These are phyloP conservation scores for Pseudogymnoascus sp. DNA, from an alignment of 2,329 filamentous ascomycete genomes.

Conservation along the genomic window DNA sequence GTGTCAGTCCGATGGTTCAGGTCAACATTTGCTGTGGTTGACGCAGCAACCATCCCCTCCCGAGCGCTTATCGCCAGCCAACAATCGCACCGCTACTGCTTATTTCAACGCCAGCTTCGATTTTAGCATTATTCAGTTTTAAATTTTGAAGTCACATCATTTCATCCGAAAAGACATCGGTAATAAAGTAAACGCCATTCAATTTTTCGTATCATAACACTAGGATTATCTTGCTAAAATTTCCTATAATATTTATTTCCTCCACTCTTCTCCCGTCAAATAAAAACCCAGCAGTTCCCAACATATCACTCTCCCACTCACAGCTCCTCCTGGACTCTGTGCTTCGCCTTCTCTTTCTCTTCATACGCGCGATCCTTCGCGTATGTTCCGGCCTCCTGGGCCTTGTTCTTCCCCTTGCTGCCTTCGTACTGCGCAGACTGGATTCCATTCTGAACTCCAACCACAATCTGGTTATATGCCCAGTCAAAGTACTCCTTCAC, in stretches of 20 bases:
- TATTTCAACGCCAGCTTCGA: neutral
- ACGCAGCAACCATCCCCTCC: neutral
- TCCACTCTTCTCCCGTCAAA: neutral
- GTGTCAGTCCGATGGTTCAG: conserved; percentile 3
- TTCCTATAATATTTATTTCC: conserved; percentile 1
- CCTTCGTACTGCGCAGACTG: conserved; percentile 31
- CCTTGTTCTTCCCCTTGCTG: conserved; percentile 37
- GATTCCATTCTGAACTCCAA: conserved; percentile 36
- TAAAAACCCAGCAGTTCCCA: neutral
- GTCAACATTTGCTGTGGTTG: conserved; percentile 1
- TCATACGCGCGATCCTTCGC: conserved; percentile 29
- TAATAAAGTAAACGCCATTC: neutral
- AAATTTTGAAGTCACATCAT: neutral
- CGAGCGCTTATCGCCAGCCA: neutral
- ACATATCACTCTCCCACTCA: neutral
- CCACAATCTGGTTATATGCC: conserved; percentile 19
- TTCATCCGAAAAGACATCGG: neutral
- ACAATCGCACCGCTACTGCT: neutral
- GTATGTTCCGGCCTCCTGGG: conserved; percentile 27
- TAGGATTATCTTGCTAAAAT: neutral
- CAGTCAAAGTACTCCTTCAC: conserved; percentile 37
- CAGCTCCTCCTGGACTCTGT: conserved; percentile 25
- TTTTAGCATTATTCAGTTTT: no score
- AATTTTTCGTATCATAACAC: neutral
- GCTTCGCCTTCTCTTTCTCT: conserved; percentile 27